These are phyloP conservation scores for Epichloe coenophiala DNA, from an alignment of 2,329 filamentous ascomycete genomes.

Conservation along the genomic window DNA sequence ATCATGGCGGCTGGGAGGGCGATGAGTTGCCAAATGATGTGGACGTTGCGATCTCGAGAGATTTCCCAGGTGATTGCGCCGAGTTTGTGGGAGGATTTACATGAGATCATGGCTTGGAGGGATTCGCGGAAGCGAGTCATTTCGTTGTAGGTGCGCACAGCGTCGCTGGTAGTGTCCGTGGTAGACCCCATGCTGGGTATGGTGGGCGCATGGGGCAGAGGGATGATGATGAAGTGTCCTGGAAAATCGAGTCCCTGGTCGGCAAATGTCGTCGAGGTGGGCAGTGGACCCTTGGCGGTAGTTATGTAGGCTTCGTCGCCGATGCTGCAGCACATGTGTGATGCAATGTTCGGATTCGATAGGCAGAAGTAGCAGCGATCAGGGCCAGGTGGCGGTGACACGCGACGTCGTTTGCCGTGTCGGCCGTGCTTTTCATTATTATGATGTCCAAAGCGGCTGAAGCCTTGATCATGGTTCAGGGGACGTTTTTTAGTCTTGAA, in stretches of 20 bases:
- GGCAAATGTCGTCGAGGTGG: slow-evolving; percentile 53
- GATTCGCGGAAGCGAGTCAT: slow-evolving; percentile 71
- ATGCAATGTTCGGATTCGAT: slow-evolving; percentile 69
- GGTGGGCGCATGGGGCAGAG: slow-evolving; percentile 68
- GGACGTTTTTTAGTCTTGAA: slow-evolving; percentile 52
- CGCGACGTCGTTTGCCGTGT: slow-evolving; percentile 30
- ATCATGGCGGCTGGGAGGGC: slow-evolving; percentile 60
- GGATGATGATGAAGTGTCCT: slow-evolving; percentile 82
- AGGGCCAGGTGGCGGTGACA: slow-evolving; percentile 51
- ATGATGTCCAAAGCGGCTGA: slow-evolving; percentile 39
- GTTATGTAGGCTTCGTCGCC: slow-evolving; percentile 81
- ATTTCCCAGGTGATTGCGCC: slow-evolving; percentile 91
- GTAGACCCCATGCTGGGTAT: slow-evolving; percentile 50
- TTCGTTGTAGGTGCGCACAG: slow-evolving; percentile 54
- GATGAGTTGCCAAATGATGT: slow-evolving; percentile 88
- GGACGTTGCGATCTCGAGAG: slow-evolving; percentile 65
- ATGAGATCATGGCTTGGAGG: slow-evolving; percentile 67
- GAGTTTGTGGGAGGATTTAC: slow-evolving; percentile 41
- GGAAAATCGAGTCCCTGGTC: slow-evolving; percentile 58
- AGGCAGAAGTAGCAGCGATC: slow-evolving; percentile 92
- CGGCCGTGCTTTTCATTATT: slow-evolving; percentile 30
- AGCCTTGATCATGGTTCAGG: slow-evolving; percentile 27
- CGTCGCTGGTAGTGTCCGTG: slow-evolving; percentile 35
- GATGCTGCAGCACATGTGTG: slow-evolving; percentile 82
- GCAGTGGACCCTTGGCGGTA: slow-evolving; percentile 80